Percentiles rank a stretch among this genome's conserved stretches.
These are phyloP conservation scores for Phytophthora agathidicida DNA, from an alignment of 352 stramenopile genomes.

Conservation along the genomic window DNA sequence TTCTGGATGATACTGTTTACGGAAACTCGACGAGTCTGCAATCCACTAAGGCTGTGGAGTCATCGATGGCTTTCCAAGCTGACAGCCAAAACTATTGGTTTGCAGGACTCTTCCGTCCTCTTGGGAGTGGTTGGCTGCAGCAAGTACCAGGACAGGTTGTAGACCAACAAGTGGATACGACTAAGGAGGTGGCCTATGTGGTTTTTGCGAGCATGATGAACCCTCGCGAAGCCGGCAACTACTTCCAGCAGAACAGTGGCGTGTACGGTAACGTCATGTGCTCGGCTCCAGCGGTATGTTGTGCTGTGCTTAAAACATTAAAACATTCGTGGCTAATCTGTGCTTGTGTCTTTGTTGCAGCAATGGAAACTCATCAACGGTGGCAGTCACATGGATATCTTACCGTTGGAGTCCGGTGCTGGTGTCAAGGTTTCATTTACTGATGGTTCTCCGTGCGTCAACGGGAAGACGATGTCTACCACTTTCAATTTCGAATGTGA, in stretches of 20 bases:
- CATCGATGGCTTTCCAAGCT: conserved; percentile 51
- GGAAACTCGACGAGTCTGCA: conserved; percentile 37
- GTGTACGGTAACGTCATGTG: conserved; percentile 79
- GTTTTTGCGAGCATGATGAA: conserved; percentile 65
- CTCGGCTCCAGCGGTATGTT: conserved; percentile 62
- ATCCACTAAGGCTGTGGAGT: conserved; percentile 44
- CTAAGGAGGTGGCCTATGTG: conserved; percentile 53
- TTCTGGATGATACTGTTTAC: conserved; percentile 49
- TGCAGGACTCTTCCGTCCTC: conserved; percentile 63
- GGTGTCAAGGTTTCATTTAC: conserved; percentile 67
- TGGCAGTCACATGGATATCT: conserved; percentile 67
- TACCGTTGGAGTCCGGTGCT: conserved; percentile 55
- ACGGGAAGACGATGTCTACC: conserved; percentile 52
- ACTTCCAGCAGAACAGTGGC: conserved; percentile 68
- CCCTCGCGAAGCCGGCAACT: conserved; percentile 60
- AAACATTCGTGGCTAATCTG: conserved; percentile 1
- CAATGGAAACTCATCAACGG: conserved; percentile 76
- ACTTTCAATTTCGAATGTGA: conserved; percentile 77
- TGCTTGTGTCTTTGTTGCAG: conserved; percentile 33
- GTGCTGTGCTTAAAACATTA: background rate
- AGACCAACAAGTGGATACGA: conserved; percentile 61
- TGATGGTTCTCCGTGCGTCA: conserved; percentile 53
- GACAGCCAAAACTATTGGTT: conserved; percentile 58
- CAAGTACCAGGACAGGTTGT: conserved; percentile 63
- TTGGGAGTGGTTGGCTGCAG: conserved; percentile 57